Percentiles rank a stretch among this genome's conserved stretches.
These are phyloP conservation scores for Diaporthe velutina DNA, from an alignment of 2,329 filamentous ascomycete species.

Conservation along the genomic window DNA sequence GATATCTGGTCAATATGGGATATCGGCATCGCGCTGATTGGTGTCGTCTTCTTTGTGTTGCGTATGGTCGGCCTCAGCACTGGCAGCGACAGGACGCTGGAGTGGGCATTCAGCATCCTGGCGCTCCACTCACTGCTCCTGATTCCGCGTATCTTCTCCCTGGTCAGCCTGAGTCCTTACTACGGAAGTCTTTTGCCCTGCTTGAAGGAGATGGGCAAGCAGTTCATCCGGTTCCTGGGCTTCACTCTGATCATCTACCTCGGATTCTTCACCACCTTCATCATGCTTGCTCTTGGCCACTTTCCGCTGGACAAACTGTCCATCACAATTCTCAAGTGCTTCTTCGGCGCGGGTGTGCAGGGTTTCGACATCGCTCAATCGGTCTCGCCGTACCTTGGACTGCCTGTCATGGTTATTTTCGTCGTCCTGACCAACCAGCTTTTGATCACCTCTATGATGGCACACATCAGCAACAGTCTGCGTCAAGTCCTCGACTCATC, in stretches of 20 bases:
- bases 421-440: conserved; percentile 36
- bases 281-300: conserved; percentile 29
- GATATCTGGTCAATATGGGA: conserved; percentile 37
- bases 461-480: conserved; percentile 37
- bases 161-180: conserved; percentile 33
- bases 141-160: conserved; percentile 31
- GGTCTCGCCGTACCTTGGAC: conserved; percentile 34
- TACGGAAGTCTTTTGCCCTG: conserved; percentile 32
- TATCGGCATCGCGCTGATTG: conserved; percentile 31
- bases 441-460: conserved; percentile 36
- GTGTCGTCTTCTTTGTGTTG: conserved; percentile 62
- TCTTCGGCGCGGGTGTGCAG: conserved; percentile 32
- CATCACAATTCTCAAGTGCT: conserved; percentile 33
- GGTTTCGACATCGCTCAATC: conserved; percentile 31
- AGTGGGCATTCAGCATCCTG: conserved; percentile 35
- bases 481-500: conserved; percentile 31
- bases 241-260: conserved; percentile 35
- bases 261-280: conserved; percentile 36
- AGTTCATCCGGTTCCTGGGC: conserved; percentile 36
- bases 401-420: conserved; percentile 34
- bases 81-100: not conserved
- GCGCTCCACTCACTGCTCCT: conserved; percentile 33
- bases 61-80: conserved; percentile 30
- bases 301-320: conserved; percentile 28
- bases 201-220: conserved; percentile 37